Conservation (phyloP, 352 stramenopile genomes). For the Globisporangium canariense region DNA sequence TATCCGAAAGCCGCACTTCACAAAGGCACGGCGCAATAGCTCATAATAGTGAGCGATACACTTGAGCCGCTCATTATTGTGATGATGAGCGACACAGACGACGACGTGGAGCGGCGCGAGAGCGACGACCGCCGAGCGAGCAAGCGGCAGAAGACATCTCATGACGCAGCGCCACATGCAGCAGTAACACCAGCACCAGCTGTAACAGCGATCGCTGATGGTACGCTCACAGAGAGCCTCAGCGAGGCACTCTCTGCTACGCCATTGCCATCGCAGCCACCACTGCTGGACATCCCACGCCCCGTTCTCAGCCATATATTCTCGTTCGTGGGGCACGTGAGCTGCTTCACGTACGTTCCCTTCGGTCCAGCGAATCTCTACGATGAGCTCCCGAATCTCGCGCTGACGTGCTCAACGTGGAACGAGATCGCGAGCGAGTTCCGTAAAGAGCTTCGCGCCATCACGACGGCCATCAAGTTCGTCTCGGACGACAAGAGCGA, state of each 20-base stretch:
- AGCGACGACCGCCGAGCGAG: not conserved
- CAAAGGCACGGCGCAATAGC: too few relatives aligned
- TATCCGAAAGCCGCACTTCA: too few relatives aligned
- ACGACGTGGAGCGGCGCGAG: not conserved
- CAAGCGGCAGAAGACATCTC: slow-evolving; percentile 1
- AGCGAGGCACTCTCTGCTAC: not conserved
- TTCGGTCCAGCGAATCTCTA: not conserved
- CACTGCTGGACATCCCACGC: not conserved
- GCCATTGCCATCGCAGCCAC: not conserved
- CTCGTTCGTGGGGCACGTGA: not conserved
- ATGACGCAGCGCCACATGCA: not conserved
- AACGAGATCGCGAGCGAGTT: slow-evolving; percentile 1
- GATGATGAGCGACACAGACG: not conserved
- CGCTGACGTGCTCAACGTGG: not conserved
- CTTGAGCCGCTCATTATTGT: too few relatives aligned
- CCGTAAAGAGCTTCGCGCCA: not conserved
- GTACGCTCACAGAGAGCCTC: not conserved
- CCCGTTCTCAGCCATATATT: slow-evolving; percentile 4
- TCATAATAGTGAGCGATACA: too few relatives aligned
- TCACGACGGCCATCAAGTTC: slow-evolving; percentile 1
- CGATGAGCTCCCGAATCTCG: not conserved
- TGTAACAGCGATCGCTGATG: not conserved
- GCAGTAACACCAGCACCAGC: not conserved
- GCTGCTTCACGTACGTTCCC: not conserved
- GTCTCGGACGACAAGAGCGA: not conserved